phyloP scores from a whole-genome alignment of 805 yeast genomes.

The Cyberlindnera galapagoensis region DNA sequence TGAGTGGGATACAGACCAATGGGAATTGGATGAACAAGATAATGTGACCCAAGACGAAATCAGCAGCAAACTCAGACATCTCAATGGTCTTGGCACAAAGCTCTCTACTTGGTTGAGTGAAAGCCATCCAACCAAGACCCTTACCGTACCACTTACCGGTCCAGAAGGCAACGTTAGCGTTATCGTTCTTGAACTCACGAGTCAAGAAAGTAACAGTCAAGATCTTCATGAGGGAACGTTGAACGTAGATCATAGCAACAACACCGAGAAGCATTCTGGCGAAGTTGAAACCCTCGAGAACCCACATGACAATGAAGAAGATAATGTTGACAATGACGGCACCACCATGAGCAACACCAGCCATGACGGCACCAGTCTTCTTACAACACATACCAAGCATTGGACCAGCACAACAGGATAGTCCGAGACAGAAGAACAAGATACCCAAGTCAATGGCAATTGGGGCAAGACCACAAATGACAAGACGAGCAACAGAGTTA shows the following conservation, averaged over 20 bases:
- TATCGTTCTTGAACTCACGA: slow-evolving; percentile 94
- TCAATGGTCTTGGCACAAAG: slow-evolving; percentile 90
- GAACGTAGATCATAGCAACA: slow-evolving; percentile 75
- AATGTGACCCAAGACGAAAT: slow-evolving; percentile 88
- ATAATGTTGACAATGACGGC: slow-evolving; percentile 83
- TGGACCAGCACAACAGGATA: slow-evolving; percentile 98
- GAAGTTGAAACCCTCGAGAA: slow-evolving; percentile 86
- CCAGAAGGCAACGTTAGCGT: slow-evolving; percentile 98
- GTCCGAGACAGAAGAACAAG: slow-evolving; percentile 63
- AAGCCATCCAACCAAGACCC: slow-evolving; percentile 88
- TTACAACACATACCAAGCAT: slow-evolving; percentile 90
- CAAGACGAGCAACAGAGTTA: slow-evolving; percentile 64
- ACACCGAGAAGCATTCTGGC: slow-evolving; percentile 83
- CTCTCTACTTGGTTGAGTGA: slow-evolving; percentile 95
- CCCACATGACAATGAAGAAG: slow-evolving; percentile 96
- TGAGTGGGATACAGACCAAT: slow-evolving; percentile 70
- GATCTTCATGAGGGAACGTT: slow-evolving; percentile 80
- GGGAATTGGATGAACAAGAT: slow-evolving; percentile 88
- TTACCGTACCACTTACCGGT: slow-evolving; percentile 98
- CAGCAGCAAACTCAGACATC: slow-evolving; percentile 93
- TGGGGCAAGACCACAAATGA: slow-evolving; percentile 84
- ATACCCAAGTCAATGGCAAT: slow-evolving; percentile 87
- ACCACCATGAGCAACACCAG: slow-evolving; percentile 93
- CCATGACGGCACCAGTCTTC: slow-evolving; percentile 91
- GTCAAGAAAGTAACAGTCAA: slow-evolving; percentile 75